These are phyloP conservation scores for Papiliotrema fonsecae DNA, from an alignment of 1,284 basidiomycete genomes.

Conservation along the genomic window DNA sequence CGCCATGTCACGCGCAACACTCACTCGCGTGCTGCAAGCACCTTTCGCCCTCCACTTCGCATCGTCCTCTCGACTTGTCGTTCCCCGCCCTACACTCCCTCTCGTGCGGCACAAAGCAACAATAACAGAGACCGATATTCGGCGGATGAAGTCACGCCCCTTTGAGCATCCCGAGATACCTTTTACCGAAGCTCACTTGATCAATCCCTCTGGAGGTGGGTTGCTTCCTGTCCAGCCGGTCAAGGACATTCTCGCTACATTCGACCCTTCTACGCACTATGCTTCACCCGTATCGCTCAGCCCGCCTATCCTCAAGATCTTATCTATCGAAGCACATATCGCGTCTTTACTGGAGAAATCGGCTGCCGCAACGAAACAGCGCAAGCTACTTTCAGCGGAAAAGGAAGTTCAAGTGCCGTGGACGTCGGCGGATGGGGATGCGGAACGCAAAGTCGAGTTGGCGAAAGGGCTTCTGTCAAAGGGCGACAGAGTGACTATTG, in stretches of 20 bases:
- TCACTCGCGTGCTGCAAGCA: no score
- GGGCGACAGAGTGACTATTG: conserved; percentile 41
- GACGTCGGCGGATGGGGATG: neutral
- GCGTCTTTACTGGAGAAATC: neutral
- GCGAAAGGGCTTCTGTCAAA: conserved; percentile 30
- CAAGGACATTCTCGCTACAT: neutral
- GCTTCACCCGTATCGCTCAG: neutral
- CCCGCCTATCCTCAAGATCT: neutral
- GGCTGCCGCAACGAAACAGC: neutral
- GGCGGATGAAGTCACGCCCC: no score
- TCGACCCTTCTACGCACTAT: neutral
- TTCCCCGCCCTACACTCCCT: no score
- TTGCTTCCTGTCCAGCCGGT: neutral
- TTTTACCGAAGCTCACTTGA: neutral
- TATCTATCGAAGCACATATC: neutral
- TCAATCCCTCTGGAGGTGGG: neutral
- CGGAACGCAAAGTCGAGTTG: conserved; percentile 6
- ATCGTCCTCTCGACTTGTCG: no score
- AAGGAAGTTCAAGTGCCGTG: conserved; percentile 5
- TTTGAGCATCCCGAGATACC: neutral
- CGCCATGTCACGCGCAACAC: no score
- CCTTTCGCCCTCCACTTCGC: no score
- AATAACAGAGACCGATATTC: no score
- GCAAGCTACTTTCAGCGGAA: neutral
- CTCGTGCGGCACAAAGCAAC: no score